A percentile compares a stretch with the other conserved stretches of the same genome.
Evolutionary conservation across 805 yeast genomes (phyloP).

Genomic region (Brettanomyces custersianus): DNA sequence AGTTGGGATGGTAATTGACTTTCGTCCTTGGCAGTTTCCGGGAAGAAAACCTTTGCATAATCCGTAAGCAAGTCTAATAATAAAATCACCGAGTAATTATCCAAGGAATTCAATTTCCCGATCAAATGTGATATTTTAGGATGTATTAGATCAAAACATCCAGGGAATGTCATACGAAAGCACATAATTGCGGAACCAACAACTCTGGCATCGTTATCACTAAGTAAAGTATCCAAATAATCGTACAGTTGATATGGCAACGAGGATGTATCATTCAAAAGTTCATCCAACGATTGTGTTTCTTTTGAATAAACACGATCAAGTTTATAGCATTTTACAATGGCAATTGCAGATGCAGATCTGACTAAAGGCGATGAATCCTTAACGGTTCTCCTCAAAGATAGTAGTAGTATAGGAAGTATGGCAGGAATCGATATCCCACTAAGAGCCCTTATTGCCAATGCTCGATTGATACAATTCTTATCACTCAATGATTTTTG

Average conservation of each 20-base stretch:
- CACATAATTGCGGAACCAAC: slow-evolving; percentile 60
- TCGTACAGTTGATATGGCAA: slow-evolving; percentile 42
- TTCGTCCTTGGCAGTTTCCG: slow-evolving; percentile 12
- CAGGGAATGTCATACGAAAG: slow-evolving; percentile 43
- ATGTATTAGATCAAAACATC: slow-evolving; percentile 60
- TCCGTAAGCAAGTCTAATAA: slow-evolving; percentile 55
- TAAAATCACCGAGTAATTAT: slow-evolving; percentile 61
- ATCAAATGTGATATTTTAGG: slow-evolving; percentile 45
- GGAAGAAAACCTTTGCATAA: slow-evolving; percentile 55
- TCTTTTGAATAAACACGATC: slow-evolving; percentile 18
- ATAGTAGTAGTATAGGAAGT: slow-evolving; percentile 65
- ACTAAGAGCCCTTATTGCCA: slow-evolving; percentile 70
- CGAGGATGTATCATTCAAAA: slow-evolving; percentile 23
- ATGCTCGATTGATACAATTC: slow-evolving; percentile 56
- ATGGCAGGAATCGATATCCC: slow-evolving; percentile 80
- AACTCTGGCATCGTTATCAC: slow-evolving; percentile 61
- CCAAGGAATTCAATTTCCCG: slow-evolving; percentile 40
- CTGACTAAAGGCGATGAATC: slow-evolving; percentile 79
- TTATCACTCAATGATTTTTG: slow-evolving; percentile 74
- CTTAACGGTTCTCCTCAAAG: slow-evolving; percentile 54
- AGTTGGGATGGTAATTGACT: slow-evolving; percentile 38
- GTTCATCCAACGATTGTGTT: background rate
- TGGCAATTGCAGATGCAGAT: slow-evolving; percentile 67
- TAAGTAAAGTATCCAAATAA: slow-evolving; percentile 42
- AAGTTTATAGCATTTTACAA: slow-evolving; percentile 43